These are phyloP conservation scores for Metarhizium anisopliae DNA, from an alignment of 2,329 filamentous ascomycete genomes.

Conservation along the genomic window DNA sequence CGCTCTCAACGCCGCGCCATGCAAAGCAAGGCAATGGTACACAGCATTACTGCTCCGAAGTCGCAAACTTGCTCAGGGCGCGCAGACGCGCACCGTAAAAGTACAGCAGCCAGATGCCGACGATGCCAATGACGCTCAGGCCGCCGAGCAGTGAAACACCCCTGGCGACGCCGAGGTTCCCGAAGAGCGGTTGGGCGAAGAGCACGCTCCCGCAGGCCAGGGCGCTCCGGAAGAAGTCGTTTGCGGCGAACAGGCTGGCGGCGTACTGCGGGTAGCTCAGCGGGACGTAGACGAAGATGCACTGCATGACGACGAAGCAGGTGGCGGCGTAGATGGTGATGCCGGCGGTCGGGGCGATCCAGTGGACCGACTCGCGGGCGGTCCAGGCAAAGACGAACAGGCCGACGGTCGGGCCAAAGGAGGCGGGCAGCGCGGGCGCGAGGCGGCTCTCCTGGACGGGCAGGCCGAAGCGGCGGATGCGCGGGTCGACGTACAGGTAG, in stretches of 20 bases:
- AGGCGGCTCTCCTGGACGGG: constrained; percentile 45
- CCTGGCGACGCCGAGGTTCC: too few relatives aligned
- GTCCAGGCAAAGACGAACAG: too few relatives aligned
- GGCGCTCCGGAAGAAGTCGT: too few relatives aligned
- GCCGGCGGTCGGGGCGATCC: constrained; percentile 48
- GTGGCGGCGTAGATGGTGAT: constrained; percentile 44
- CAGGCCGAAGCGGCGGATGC: constrained; percentile 38
- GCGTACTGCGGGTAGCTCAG: too few relatives aligned
- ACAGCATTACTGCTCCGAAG: too few relatives aligned
- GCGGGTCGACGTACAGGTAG: constrained; percentile 40
- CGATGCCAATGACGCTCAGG: constrained; percentile 41
- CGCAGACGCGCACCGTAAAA: constrained; percentile 46
- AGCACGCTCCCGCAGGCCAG: too few relatives aligned
- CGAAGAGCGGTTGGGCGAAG: too few relatives aligned
- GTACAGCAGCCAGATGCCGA: constrained; percentile 53
- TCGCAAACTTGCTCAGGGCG: constrained; percentile 20
- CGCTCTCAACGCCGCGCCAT: too few relatives aligned
- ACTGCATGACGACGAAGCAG: constrained; percentile 49
- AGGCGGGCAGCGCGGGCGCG: constrained; percentile 37
- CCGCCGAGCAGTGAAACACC: constrained; percentile 42
- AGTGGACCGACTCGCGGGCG: constrained; percentile 36
- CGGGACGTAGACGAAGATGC: constrained; percentile 50
- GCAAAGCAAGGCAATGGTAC: too few relatives aligned
- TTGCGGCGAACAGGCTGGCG: too few relatives aligned
- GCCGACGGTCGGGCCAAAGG: too few relatives aligned